A percentile compares a stretch with the other conserved stretches of the same genome.
Conservation (phyloP, 805 yeast species). For the Sugiyamaella americana region DNA sequence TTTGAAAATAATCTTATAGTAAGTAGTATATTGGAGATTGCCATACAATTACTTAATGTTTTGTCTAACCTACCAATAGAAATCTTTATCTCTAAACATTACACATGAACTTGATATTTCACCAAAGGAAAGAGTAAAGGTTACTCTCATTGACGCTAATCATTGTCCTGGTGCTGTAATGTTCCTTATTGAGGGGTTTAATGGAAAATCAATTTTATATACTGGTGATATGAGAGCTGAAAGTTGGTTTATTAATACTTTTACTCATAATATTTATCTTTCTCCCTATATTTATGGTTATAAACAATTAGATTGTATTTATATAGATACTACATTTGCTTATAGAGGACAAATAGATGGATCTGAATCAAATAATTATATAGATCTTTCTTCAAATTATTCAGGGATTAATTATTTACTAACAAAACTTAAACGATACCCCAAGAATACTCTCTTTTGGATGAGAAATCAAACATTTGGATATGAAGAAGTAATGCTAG, state of each 20-base stretch:
- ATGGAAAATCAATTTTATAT: slow-evolving; percentile 35
- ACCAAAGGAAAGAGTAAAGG: slow-evolving; percentile 22
- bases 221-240: slow-evolving; percentile 60
- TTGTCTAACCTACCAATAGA: too few relatives aligned
- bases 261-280: slow-evolving; percentile 37
- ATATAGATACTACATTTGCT: slow-evolving; percentile 51
- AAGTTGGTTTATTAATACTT: slow-evolving; percentile 41
- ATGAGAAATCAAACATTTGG: slow-evolving; percentile 42
- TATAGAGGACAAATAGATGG: slow-evolving; percentile 41
- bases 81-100: slow-evolving; percentile 17
- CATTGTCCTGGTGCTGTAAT: slow-evolving; percentile 59
- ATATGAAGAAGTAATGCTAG: slow-evolving; percentile 49
- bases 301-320: slow-evolving; percentile 38
- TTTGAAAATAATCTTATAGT: not conserved
- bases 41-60: too few relatives aligned
- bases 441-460: slow-evolving; percentile 37
- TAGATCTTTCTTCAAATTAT: slow-evolving; percentile 39
- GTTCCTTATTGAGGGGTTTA: slow-evolving; percentile 40
- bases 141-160: slow-evolving; percentile 44
- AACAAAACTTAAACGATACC: slow-evolving; percentile 38
- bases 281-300: slow-evolving; percentile 37
- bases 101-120: slow-evolving; percentile 21
- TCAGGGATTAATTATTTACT: slow-evolving; percentile 37
- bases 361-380: slow-evolving; percentile 21
- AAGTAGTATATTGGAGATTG: too few relatives aligned